Evolutionary conservation across 2,329 filamentous ascomycete genomes (phyloP), one percentile per base, ranked within the genome.

Genomic region (Apiospora malaysiana): DNA sequence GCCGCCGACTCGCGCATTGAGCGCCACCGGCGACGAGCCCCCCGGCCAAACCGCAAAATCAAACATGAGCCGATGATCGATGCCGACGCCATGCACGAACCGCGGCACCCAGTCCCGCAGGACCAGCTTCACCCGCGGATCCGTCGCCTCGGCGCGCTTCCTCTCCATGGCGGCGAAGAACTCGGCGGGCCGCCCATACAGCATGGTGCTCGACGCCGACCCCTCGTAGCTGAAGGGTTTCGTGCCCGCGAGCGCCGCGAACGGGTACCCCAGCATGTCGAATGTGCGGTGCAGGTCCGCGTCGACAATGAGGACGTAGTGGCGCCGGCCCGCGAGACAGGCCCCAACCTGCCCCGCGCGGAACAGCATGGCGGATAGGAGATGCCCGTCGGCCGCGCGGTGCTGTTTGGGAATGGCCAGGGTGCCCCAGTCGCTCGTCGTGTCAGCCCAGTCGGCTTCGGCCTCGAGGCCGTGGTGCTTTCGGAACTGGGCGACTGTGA

Each of bases 61-160:
- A 27, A 72, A 73, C 70, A 73, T 70, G 27, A 73, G 32, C 40
- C 71, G 70, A 32, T 73, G 72, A 25, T 73, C 72, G 1, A 73
- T 40, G n/a, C 66, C 66, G 1, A 63, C 46, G 2, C 72, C 72
- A 32, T 70, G 63, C 1, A 72, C 65, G 40, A 70, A 72, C 23
- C 70, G 70, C 16, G 32, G 45, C 4, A 66, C 69, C 23, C 70
- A 72, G 4, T 42, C 67, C 18, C 45, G 32, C 25, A 69, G 18
- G 7, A 73, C 59, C 2, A 70, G 63, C 25, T 66, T 69, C 7
- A 69, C 3, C 18, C 45, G 65, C 8, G 42, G 37, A 32, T 65
- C 32, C 32, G 66, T 69, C 16, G 9, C 18, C 12, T 56, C 66
- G 51, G 51, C 27, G 12, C 63, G 8, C 59, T 45, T 66, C 32